phyloP scores from a whole-genome alignment of 23 red algal genomes.

The Cyanidium caldarium region DNA sequence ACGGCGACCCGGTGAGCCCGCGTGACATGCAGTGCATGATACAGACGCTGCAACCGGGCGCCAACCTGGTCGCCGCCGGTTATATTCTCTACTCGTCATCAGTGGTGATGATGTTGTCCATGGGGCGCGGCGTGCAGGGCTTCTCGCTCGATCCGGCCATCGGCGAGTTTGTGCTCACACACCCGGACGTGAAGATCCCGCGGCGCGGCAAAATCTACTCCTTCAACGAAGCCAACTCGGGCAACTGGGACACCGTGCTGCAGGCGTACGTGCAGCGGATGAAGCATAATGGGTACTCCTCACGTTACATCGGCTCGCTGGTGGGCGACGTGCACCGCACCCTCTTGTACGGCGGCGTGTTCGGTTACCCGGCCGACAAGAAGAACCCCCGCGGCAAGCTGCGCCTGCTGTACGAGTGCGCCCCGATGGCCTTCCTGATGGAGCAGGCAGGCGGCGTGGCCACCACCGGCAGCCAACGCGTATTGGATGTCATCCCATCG shows the following conservation, averaged over 20 bases:
- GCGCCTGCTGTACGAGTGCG: slow-evolving; percentile 82
- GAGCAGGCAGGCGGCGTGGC: slow-evolving; percentile 88
- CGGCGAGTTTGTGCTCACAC: slow-evolving; percentile 90
- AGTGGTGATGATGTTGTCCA: slow-evolving; percentile 81
- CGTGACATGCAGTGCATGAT: slow-evolving; percentile 53
- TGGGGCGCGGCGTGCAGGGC: slow-evolving; percentile 72
- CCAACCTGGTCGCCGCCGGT: slow-evolving; percentile 75
- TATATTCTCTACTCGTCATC: slow-evolving; percentile 94
- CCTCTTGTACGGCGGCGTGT: slow-evolving; percentile 81
- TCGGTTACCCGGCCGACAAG: slow-evolving; percentile 77
- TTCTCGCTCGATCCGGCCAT: slow-evolving; percentile 91
- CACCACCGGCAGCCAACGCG: slow-evolving; percentile 56
- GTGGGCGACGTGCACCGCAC: slow-evolving; percentile 88
- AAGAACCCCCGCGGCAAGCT: slow-evolving; percentile 97
- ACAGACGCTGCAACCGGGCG: slow-evolving; percentile 88
- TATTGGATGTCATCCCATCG: slow-evolving; percentile 77
- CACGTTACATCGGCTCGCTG: slow-evolving; percentile 80
- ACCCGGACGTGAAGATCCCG: slow-evolving; percentile 71
- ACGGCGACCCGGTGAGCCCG: slow-evolving; percentile 42
- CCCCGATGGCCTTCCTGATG: slow-evolving; percentile 79
- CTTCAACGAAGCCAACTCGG: slow-evolving; percentile 90
- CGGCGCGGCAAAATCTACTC: slow-evolving; percentile 84
- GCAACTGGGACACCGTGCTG: slow-evolving; percentile 67
- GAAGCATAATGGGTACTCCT: slow-evolving; percentile 51
- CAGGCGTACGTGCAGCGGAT: slow-evolving; percentile 42